A percentile compares a stretch with the other conserved stretches of the same genome.
phyloP scores from a whole-genome alignment of 148 eudicot genomes.

The Spergularia marina region DNA sequence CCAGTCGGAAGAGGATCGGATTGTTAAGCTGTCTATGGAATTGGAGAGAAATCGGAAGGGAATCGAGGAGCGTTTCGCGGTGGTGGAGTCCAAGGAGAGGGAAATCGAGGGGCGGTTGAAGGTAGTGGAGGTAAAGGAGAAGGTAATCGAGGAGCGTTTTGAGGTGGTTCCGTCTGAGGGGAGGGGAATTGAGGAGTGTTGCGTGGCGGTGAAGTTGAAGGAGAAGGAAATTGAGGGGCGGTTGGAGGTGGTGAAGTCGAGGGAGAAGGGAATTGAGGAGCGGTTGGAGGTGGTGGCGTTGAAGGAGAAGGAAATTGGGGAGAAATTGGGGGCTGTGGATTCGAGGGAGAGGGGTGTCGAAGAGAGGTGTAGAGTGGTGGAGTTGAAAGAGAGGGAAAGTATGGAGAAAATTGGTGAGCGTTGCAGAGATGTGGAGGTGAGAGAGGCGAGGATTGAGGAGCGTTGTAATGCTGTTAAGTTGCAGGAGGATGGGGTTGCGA shows the following conservation, averaged over 20 bases:
- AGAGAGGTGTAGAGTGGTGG: neutral
- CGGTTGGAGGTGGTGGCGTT: neutral
- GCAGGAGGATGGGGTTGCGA: neutral
- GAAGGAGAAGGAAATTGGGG: neutral
- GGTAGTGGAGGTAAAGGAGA: neutral
- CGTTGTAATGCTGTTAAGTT: neutral
- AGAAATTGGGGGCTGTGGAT: neutral
- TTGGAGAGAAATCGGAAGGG: neutral
- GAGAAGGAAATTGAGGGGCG: conserved; percentile 7
- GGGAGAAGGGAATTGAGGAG: conserved; percentile 1
- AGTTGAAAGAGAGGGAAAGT: neutral
- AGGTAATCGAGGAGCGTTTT: conserved; percentile 1
- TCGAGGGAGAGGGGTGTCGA: neutral
- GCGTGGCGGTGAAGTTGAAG: neutral
- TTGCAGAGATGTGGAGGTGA: neutral
- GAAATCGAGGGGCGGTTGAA: neutral
- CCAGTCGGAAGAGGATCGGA: neutral
- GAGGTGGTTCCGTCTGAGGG: neutral
- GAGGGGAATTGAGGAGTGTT: neutral
- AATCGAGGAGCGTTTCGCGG: neutral
- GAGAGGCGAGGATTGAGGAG: neutral
- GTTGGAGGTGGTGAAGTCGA: neutral
- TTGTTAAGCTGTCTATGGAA: neutral
- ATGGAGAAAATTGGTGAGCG: neutral
- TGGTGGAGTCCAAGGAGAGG: conserved; percentile 1